phyloP scores from a whole-genome alignment of 257 asterid species.

The Solanum sparsipilum region DNA sequence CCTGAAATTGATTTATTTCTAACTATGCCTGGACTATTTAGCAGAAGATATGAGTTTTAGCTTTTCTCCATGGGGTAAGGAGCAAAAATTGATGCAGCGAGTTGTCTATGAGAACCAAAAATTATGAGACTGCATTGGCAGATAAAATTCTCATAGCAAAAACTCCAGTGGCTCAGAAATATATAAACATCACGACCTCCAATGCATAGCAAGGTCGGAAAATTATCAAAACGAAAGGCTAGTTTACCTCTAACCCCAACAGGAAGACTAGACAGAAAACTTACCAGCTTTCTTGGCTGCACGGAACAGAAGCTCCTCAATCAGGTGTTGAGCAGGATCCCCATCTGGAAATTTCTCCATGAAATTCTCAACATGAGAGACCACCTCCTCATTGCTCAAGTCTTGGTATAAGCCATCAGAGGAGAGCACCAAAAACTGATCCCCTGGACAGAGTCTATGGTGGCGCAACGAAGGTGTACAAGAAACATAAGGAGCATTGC shows the following conservation, averaged over 20 bases:
- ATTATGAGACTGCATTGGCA: not conserved
- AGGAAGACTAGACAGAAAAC: not conserved
- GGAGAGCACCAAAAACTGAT: slow-evolving; percentile 90
- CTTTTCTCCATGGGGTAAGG: not conserved
- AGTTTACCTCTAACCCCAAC: not conserved
- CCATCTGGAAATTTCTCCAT: slow-evolving; percentile 96
- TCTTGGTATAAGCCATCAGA: slow-evolving; percentile 97
- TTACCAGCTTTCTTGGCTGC: slow-evolving; percentile 98
- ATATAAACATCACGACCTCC: not conserved
- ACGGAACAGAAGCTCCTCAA: slow-evolving; percentile 87
- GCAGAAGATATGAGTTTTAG: not conserved
- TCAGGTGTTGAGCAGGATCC: slow-evolving; percentile 94
- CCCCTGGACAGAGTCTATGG: slow-evolving; percentile 80
- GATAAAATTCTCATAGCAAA: not conserved
- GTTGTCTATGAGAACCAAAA: not conserved
- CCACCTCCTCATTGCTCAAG: slow-evolving; percentile 90
- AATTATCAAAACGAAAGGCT: not conserved
- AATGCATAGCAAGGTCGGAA: not conserved
- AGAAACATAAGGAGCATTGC: slow-evolving; percentile 79
- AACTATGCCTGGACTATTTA: not conserved
- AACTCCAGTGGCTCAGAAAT: not conserved
- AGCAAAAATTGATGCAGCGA: not conserved
- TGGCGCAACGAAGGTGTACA: slow-evolving; percentile 84
- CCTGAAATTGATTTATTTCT: not conserved
- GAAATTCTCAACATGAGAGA: slow-evolving; percentile 71